Conservation (phyloP, 2,329 filamentous ascomycete species). For the Cytospora mali region DNA sequence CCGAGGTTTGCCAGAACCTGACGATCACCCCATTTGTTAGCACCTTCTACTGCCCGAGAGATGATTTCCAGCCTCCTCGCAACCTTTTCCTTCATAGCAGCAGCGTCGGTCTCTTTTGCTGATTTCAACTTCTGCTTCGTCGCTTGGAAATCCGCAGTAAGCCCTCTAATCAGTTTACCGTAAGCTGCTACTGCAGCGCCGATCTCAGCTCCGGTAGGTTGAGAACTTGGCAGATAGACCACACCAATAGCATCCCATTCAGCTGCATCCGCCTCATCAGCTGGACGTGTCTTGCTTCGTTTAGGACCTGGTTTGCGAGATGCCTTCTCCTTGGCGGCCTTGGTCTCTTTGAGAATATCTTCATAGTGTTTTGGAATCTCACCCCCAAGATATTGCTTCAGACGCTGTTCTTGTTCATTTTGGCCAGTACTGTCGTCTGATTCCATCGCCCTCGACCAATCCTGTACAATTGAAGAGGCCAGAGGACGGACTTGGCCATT, state of each 20-base stretch:
- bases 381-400: slow-evolving; percentile 23
- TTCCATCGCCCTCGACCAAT: slow-evolving; percentile 24
- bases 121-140: slow-evolving; percentile 49
- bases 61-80: slow-evolving; percentile 52
- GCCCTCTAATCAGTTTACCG: slow-evolving; percentile 52
- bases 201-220: slow-evolving; percentile 43
- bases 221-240: slow-evolving; percentile 49
- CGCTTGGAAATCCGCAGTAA: slow-evolving; percentile 52
- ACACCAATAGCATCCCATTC: slow-evolving; percentile 58
- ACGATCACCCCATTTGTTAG: slow-evolving; percentile 56
- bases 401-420: slow-evolving; percentile 21
- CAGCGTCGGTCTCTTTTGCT: slow-evolving; percentile 43
- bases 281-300: slow-evolving; percentile 48
- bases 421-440: slow-evolving; percentile 17
- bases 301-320: slow-evolving; percentile 31
- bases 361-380: slow-evolving; percentile 20
- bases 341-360: slow-evolving; percentile 12
- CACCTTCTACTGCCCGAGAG: slow-evolving; percentile 55
- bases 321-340: slow-evolving; percentile 25
- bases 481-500: slow-evolving; percentile 1
- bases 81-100: slow-evolving; percentile 45
- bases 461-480: slow-evolving; percentile 18
- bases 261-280: slow-evolving; percentile 49
- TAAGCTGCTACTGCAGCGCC: slow-evolving; percentile 54
- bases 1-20: slow-evolving; percentile 61